Evolutionary conservation across 805 yeast species (phyloP), one percentile per base, ranked within the genome.

Genomic region (Grigorovia transvaalensis): DNA sequence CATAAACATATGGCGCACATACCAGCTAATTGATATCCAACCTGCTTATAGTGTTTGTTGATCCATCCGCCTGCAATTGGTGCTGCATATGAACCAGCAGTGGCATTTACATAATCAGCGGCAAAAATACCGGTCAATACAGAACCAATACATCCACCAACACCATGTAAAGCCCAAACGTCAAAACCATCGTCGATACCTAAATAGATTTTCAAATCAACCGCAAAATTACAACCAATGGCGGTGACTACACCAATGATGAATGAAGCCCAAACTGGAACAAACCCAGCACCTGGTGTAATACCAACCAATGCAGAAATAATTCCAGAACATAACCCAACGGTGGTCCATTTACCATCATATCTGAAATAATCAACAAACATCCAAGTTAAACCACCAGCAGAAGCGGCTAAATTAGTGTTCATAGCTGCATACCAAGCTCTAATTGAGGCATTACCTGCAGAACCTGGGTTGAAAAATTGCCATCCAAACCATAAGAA

Each of bases 401-500:
- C 71, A 13, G 96, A 82, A 55, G 98, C 98, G 50, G 98, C 96
- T 60, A 91, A 68, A 72, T 91, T 88, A 64, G 98, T 91, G 78
- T 88, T 89, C 64, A 85, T 84, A 67, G 85, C 79, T 42, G 97
- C 96, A 75, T 89, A 89, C 85, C 88, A 88, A 53, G 96, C 90
- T 73, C 97, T 84, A 67, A 93, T 82, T 56, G 91, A 72, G 41
- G 96, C 87, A 66, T 88, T 85, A 70, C 96, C 97, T 49, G 97
- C 86, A 47, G 96, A 88, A 62, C 98, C 98, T 71, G 96, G 97
- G 78, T 93, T 93, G 81, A 93, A 93, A 64, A 89, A 89, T 53
- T 57, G 60, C 99, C 99, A 93, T 41, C 98, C 99, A 63, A 93
- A 89, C 96, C 97, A 91, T 60, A 93, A 78, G 74, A 93, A 86